Base-by-base conservation (phyloP, 2,329 filamentous ascomycete species). In the Sporothrix variecibatus region DNA sequence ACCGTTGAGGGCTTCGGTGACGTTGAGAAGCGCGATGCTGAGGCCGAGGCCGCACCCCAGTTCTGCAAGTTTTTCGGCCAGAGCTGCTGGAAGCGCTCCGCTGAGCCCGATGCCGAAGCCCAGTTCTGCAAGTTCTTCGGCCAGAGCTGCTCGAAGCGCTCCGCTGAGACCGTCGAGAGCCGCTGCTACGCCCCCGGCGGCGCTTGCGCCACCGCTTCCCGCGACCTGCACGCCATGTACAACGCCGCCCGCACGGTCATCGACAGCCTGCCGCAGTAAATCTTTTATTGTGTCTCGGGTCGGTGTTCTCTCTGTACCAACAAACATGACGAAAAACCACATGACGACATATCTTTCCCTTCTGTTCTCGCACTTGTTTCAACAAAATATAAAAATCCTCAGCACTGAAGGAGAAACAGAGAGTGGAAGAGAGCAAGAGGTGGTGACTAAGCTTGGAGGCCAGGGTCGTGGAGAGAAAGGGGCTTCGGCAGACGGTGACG, bases 61-160 rank as follows among this genome's bases (percentile, higher is more conserved):
- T 49, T 65, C 71, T 78, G 77, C 73, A 28, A 49, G 28, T 46
- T 46, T n/a, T 23, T 31, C 43, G 75, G 74, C 73, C 73, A 76
- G 76, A 43, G 67, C 67, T 77, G 75, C 75, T 76, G 70, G 71
- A 76, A 76, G 75, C 58, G 49, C 43, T 23, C 62, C 31, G 68
- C 72, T 75, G 51, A 17, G 12, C 12, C 78, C 46, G 56, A 62
- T 2, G 58, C 58, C 7, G 17, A 60, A 0, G 73, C 77, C 9
- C 72, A 74, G 28, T 82, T 79, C 76, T 86, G 84, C 79, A 74
- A 77, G 71, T 78, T 79, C 67, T 78, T 78, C 34, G 85, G 85
- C 73, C 79, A 83, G 76, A 76, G 80, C 40, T 87, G 86, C 82
- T 82, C 80, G 79, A 84, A 84, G 78, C 84, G 83, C 76, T 79